Base-by-base conservation (phyloP, 306 rosid species). In the Carpinus fangiana region DNA sequence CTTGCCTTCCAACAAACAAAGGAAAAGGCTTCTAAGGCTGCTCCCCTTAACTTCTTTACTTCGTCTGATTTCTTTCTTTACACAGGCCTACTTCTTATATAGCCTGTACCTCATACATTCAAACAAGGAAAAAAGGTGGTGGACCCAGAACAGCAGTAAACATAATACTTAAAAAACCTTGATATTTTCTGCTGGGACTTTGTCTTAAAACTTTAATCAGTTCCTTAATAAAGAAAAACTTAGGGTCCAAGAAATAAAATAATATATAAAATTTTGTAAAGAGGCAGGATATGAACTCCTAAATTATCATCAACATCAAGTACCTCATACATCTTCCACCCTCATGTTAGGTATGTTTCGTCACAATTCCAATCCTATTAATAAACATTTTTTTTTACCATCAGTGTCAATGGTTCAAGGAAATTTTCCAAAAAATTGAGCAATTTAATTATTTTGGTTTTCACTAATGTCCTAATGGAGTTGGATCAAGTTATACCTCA, bases 1-100 rank as follows among this genome's bases (percentile, higher is more conserved):
- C 90, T 84, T 91, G 82, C 84, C 94, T 87, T 84, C 45, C 48
- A 83, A 80, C 73, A 77, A 74, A 77, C 72, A 74, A 60, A 76
- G 73, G 53, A 68, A 45, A 78, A 79, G 77, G 83, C 60, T 55
- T 82, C 45, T 5, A 78, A 81, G 73, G 84, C 79, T 81, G 85
- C 73, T 76, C 78, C 59, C 75, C 26, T 79, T 75, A 79, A 53
- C 78, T 64, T 82, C 70, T 82, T 79, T 61, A 70, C 80, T 82
- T 79, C 12, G 77, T 77, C 73, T 86, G 81, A 87, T 77, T 74
- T 81, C 36, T 76, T 83, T 55, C 82, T 76, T 80, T 14, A 51
- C 80, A 67, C 83, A 78, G 46, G 38, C 65, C 78, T 51, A 48
- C 87, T 82, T 84, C 70, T 92, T 91, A 88, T 88, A 88, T 70